phyloP scores from a whole-genome alignment of 2,329 filamentous ascomycete species.

The Alternaria triticimaculans region DNA sequence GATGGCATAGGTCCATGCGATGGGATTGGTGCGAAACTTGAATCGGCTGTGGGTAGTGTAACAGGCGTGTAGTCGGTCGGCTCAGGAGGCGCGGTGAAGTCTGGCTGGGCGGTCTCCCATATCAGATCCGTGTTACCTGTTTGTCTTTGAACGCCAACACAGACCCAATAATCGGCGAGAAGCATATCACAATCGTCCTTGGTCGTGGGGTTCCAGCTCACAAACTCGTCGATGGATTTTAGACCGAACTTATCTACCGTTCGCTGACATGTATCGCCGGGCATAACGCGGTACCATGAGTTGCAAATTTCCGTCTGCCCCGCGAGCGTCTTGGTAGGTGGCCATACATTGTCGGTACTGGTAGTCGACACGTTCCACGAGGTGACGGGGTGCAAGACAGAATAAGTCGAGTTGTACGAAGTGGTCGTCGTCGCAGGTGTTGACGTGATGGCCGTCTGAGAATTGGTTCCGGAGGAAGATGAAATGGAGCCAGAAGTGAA shows the following conservation, averaged over 20 bases:
- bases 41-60: background rate
- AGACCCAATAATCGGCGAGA: background rate
- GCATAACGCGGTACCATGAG: background rate
- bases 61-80: background rate
- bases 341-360: background rate
- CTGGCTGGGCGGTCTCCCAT: background rate
- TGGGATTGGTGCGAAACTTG: background rate
- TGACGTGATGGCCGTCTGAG: background rate
- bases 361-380: conserved; percentile 1
- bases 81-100: background rate
- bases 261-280: background rate
- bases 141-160: background rate
- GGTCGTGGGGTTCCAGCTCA: background rate
- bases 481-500: background rate
- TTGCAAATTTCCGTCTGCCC: background rate
- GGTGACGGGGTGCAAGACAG: background rate
- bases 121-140: background rate
- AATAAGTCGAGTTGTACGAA: conserved; percentile 1
- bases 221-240: background rate
- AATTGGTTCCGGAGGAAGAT: background rate
- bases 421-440: background rate
- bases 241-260: background rate
- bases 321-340: background rate
- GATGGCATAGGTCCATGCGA: background rate
- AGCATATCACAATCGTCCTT: conserved; percentile 2